Conservation (phyloP, 345 rosid species). For the Hypericum perforatum region DNA sequence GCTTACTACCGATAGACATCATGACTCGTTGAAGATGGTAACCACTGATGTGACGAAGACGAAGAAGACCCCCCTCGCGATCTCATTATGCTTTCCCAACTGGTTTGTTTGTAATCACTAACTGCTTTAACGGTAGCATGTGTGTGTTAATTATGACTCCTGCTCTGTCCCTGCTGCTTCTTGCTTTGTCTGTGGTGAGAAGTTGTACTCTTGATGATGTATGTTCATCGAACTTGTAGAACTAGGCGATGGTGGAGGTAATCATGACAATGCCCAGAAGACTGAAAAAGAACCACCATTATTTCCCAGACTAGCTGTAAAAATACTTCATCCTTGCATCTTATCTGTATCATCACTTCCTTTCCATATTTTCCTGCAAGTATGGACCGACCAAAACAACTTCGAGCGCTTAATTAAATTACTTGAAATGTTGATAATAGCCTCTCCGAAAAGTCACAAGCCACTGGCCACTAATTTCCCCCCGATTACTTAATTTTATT, state of each 20-base stretch:
- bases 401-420: no score
- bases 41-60: conserved; percentile 68
- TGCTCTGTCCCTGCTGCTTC: conserved; percentile 17
- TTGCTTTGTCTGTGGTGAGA: conserved; percentile 29
- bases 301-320: no score
- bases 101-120: conserved; percentile 68
- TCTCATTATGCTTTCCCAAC: conserved; percentile 29
- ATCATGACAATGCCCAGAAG: conserved; percentile 9
- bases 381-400: no score
- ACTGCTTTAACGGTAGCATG: conserved; percentile 55
- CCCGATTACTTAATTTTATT: no score
- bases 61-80: conserved; percentile 32
- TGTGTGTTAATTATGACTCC: conserved; percentile 49
- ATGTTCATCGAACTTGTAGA: conserved; percentile 36
- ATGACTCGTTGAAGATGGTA: conserved; percentile 43
- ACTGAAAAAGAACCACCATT: no score
- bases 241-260: conserved; percentile 49
- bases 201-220: conserved; percentile 44
- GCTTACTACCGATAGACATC: conserved; percentile 77
- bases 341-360: no score
- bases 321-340: no score
- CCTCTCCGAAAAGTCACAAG: no score
- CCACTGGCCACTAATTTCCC: no score
- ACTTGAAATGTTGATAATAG: no score
- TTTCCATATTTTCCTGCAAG: no score